phyloP scores from a whole-genome alignment of 257 asterid species.

The Fraxinus quadrangulata region DNA sequence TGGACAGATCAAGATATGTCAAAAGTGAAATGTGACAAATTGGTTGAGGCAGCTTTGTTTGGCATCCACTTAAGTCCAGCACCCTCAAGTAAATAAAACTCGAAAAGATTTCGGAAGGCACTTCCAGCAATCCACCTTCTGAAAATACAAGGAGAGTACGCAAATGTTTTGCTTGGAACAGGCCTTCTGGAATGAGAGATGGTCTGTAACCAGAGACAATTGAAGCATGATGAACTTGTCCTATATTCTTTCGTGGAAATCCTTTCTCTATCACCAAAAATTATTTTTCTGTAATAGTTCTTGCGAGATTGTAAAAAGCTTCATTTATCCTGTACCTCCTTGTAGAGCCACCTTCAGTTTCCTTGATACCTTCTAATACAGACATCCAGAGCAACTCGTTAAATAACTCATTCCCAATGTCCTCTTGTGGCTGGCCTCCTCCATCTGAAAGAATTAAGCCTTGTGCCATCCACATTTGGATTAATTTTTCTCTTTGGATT shows the following conservation, averaged over 20 bases:
- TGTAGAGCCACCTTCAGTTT: constrained; percentile 12
- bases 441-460: constrained; percentile 28
- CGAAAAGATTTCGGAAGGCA: constrained; percentile 10
- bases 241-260: not conserved
- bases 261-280: constrained; percentile 20
- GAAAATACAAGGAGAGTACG: constrained; percentile 36
- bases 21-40: constrained; percentile 13
- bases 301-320: constrained; percentile 27
- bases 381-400: constrained; percentile 32
- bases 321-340: constrained; percentile 28
- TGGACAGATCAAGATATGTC: constrained; percentile 34
- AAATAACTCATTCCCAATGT: constrained; percentile 34
- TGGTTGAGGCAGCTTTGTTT: constrained; percentile 16
- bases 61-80: constrained; percentile 31
- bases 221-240: constrained; percentile 31
- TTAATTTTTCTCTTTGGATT: constrained; percentile 30
- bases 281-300: constrained; percentile 16
- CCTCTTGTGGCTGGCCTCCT: constrained; percentile 26
- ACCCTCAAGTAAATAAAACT: constrained; percentile 30
- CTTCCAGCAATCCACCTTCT: constrained; percentile 18
- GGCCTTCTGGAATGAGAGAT: constrained; percentile 27
- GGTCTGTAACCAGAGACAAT: constrained; percentile 2
- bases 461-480: constrained; percentile 37
- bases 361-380: constrained; percentile 19
- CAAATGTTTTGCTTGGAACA: constrained; percentile 28